Conservation (phyloP, 164 flowering plant genomes). For the Houttuynia cordata region DNA sequence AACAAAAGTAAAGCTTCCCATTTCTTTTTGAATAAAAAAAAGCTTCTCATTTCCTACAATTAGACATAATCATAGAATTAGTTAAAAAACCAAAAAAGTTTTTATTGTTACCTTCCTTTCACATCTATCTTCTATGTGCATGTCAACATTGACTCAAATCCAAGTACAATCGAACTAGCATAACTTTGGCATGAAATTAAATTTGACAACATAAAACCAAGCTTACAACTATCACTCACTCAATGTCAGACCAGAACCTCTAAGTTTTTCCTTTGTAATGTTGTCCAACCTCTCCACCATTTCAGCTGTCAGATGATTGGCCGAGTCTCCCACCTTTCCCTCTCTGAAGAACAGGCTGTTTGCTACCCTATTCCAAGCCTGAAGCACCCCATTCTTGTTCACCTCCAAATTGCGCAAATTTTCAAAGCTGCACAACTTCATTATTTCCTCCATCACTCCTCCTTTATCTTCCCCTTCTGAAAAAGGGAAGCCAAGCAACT, state of each 20-base stretch:
- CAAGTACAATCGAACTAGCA: no score
- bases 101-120: no score
- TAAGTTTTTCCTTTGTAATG: background rate
- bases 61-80: no score
- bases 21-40: no score
- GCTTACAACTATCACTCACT: no score
- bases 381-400: background rate
- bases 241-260: background rate
- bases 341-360: background rate
- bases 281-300: background rate
- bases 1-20: no score
- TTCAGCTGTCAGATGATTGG: background rate
- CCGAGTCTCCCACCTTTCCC: background rate
- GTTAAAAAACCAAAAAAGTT: no score
- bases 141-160: no score
- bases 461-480: slow-evolving; percentile 13
- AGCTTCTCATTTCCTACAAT: no score
- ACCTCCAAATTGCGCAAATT: slow-evolving; percentile 21
- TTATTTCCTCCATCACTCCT: slow-evolving; percentile 16
- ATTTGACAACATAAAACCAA: no score
- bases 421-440: slow-evolving; percentile 32
- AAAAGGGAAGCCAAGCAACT: slow-evolving; percentile 28
- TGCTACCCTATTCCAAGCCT: background rate
- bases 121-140: no score
- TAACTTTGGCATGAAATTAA: no score